phyloP scores from a whole-genome alignment of 2,329 filamentous ascomycete species.

The Trichoderma polysporum region DNA sequence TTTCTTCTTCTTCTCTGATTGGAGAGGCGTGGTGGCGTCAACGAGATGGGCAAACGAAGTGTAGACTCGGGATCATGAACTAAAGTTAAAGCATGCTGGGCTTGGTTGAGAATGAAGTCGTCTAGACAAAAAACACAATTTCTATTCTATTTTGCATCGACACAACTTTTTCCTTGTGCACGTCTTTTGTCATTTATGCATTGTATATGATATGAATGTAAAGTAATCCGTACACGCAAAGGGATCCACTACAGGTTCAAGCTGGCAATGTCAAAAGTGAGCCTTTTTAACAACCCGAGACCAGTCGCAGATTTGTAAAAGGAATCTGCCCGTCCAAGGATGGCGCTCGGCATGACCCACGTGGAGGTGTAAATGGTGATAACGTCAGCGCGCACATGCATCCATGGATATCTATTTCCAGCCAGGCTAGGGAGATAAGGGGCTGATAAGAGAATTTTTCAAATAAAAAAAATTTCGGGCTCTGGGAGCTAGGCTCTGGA shows the following conservation, averaged over 20 bases:
- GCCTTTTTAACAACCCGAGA: neutral
- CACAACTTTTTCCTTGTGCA: neutral
- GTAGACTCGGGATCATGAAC: conserved; percentile 11
- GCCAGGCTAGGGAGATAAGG: neutral
- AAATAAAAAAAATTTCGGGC: conserved; percentile 1
- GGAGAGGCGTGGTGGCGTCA: conserved; percentile 13
- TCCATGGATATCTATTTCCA: too few relatives aligned
- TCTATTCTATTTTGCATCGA: conserved; percentile 1
- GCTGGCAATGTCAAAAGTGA: neutral
- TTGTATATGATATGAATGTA: neutral
- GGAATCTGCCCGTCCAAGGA: neutral
- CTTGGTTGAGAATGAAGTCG: neutral
- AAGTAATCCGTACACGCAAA: neutral
- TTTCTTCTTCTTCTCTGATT: neutral
- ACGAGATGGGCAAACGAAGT: conserved; percentile 15
- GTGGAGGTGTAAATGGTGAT: conserved; percentile 1
- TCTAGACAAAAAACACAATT: neutral
- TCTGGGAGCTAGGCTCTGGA: neutral
- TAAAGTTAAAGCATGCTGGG: conserved; percentile 7
- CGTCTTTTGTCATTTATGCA: neutral
- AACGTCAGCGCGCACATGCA: conserved; percentile 18
- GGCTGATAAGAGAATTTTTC: conserved; percentile 22
- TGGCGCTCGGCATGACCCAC: conserved; percentile 6
- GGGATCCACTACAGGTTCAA: neutral
- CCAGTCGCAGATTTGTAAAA: neutral